Evolutionary conservation across 2,329 filamentous ascomycete genomes (phyloP).

Genomic region (Exutisphaerella laricina): DNA sequence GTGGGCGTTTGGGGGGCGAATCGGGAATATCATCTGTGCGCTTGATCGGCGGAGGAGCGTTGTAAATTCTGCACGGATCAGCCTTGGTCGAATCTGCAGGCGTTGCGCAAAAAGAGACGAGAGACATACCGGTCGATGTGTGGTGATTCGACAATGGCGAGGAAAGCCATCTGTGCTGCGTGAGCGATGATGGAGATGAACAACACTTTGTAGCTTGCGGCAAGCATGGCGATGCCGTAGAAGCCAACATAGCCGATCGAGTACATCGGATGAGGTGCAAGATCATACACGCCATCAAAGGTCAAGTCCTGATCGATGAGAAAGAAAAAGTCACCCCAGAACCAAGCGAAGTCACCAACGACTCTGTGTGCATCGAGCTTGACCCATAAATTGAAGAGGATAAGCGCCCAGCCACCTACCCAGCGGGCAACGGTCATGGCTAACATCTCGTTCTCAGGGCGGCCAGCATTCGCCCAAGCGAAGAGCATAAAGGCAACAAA

Average conservation of each 20-base stretch:
- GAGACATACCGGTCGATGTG: constrained; percentile 57
- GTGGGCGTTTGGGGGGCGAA: constrained; percentile 34
- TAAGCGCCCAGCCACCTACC: constrained; percentile 67
- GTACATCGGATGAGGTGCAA: constrained; percentile 99
- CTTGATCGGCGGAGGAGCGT: constrained; percentile 64
- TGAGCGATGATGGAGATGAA: constrained; percentile 96
- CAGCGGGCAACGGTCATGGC: constrained; percentile 69
- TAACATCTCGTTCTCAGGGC: constrained; percentile 65
- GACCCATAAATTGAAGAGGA: constrained; percentile 96
- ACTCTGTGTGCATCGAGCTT: constrained; percentile 96
- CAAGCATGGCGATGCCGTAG: constrained; percentile 97
- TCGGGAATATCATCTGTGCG: constrained; percentile 46
- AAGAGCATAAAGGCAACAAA: constrained; percentile 97
- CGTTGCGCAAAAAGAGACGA: too few relatives aligned
- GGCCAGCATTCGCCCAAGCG: constrained; percentile 77
- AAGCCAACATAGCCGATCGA: constrained; percentile 96
- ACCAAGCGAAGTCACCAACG: constrained; percentile 99
- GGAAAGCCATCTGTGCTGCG: constrained; percentile 87
- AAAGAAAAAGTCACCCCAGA: constrained; percentile 99
- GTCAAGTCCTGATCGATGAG: constrained; percentile 96
- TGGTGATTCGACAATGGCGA: constrained; percentile 87
- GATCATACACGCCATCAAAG: constrained; percentile 98
- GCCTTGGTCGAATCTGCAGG: too few relatives aligned
- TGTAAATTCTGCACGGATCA: constrained; percentile 62
- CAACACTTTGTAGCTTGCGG: constrained; percentile 92